Evolutionary conservation across 306 rosid genomes (phyloP), one percentile per base, ranked within the genome.

Genomic region (Lathyrus sativus): DNA sequence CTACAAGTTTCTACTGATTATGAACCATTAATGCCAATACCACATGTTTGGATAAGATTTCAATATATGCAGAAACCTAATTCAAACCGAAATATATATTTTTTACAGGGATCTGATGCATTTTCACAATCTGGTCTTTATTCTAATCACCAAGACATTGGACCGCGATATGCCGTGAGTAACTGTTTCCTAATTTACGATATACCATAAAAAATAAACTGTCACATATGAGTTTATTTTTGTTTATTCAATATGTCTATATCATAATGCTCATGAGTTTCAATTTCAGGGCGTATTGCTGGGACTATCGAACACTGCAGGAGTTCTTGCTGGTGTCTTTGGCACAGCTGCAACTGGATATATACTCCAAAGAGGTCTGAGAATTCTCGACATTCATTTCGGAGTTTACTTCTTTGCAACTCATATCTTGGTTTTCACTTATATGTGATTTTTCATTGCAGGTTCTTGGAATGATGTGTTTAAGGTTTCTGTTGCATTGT

Each of bases 271-370:
- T 37, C 24, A 13, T 19, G 35, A 49, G 53, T 54, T 44, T 62
- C 61, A 64, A 87, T 73, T 61, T 45, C 82, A 92, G 98, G 98
- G 98, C 43, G 91, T 92, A 15, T 59, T 92, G 78, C 76, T 92
- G 60, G 98, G 98, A 70, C 80, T 92, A 28, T 89, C 98, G 51
- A 92, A 92, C 78, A 87, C 98, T 0, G 98, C 96, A 14, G 98
- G 98, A 59, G 98, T 92, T 71, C 91, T 92, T 35, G 98, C 98
- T 1, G 98, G 98, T 67, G 92, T 87, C 69, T 87, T 92, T 19
- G 98, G 96, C 62, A 89, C 96, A 26, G 96, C 95, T 65, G 98
- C 98, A 70, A 92, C 98, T 0, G 96, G 96, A 46, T 87, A 82
- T 84, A 89, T 92, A 76, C 96, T 89, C 76, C 98, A 92, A 71